Evolutionary conservation across 169 alveolate genomes (phyloP).

Genomic region (Theileria annulata): DNA sequence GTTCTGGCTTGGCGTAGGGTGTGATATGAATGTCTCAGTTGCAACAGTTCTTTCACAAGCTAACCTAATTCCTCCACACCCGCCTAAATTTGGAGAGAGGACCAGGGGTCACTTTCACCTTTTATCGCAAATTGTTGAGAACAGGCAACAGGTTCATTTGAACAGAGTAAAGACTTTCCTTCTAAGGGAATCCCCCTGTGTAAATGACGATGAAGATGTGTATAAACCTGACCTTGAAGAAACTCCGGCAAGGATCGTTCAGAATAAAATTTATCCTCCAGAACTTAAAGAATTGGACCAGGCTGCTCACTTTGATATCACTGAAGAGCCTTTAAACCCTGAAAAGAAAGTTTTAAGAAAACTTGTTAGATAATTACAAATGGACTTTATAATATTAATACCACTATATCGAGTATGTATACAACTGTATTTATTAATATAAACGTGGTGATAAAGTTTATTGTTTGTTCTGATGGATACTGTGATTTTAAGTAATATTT

Average conservation of each 20-base stretch:
- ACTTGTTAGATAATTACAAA: constrained; percentile 10
- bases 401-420: too few species aligned
- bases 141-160: constrained; percentile 39
- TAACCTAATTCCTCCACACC: constrained; percentile 75
- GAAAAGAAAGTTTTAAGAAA: constrained; percentile 6
- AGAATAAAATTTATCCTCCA: constrained; percentile 40
- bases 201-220: constrained; percentile 30
- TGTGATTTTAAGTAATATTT: too few species aligned
- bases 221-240: constrained; percentile 61
- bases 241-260: constrained; percentile 56
- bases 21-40: constrained; percentile 72
- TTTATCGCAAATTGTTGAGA: constrained; percentile 55
- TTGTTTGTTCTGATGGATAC: too few species aligned
- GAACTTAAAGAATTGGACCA: constrained; percentile 51
- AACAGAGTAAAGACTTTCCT: constrained; percentile 57
- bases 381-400: background rate
- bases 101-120: constrained; percentile 68
- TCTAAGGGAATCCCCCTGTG: constrained; percentile 27
- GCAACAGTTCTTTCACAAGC: constrained; percentile 61
- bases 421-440: too few species aligned
- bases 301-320: constrained; percentile 43
- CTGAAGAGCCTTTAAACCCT: constrained; percentile 5
- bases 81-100: constrained; percentile 76
- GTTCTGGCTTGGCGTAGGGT: constrained; percentile 86
- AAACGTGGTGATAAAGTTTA: too few species aligned